phyloP scores from a whole-genome alignment of 163 green algal species.

The Chlorella variabilis region DNA sequence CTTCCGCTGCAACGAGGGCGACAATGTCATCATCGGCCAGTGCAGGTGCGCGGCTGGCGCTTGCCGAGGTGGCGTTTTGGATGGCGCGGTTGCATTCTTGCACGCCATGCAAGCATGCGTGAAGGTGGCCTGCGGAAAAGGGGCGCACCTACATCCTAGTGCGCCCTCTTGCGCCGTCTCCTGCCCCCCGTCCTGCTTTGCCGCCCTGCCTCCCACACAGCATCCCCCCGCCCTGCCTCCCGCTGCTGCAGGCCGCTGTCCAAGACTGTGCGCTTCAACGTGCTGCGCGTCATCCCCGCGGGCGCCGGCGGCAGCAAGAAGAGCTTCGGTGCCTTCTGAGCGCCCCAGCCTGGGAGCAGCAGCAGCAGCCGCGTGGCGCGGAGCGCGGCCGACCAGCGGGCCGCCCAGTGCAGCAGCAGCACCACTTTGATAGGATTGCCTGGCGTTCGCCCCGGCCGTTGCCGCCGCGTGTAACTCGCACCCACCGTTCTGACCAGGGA shows the following conservation, averaged over 20 bases:
- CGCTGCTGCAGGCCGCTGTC: slow-evolving; percentile 78
- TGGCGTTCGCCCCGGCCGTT: neutral
- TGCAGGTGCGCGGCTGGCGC: slow-evolving; percentile 78
- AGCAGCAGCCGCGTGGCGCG: neutral
- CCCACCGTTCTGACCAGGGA: too few species aligned
- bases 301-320: slow-evolving; percentile 83
- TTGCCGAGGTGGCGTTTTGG: too few species aligned
- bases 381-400: neutral
- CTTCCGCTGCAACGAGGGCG: slow-evolving; percentile 96
- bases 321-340: slow-evolving; percentile 91
- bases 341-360: neutral
- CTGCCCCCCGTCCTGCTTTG: too few species aligned
- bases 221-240: too few species aligned
- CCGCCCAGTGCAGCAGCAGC: neutral
- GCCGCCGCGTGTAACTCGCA: neutral
- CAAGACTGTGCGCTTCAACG: slow-evolving; percentile 99
- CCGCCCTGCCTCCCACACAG: too few species aligned
- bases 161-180: too few species aligned
- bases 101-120: too few species aligned
- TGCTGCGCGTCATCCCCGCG: slow-evolving; percentile 93
- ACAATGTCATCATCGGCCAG: slow-evolving; percentile 96
- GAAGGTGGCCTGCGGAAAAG: too few species aligned
- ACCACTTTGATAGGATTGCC: neutral
- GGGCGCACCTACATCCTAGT: too few species aligned
- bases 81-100: too few species aligned